Percentiles rank a stretch among this genome's conserved stretches.
Conservation (phyloP, 192 early-diverging fungal species). For the Entomortierella parvispora region DNA sequence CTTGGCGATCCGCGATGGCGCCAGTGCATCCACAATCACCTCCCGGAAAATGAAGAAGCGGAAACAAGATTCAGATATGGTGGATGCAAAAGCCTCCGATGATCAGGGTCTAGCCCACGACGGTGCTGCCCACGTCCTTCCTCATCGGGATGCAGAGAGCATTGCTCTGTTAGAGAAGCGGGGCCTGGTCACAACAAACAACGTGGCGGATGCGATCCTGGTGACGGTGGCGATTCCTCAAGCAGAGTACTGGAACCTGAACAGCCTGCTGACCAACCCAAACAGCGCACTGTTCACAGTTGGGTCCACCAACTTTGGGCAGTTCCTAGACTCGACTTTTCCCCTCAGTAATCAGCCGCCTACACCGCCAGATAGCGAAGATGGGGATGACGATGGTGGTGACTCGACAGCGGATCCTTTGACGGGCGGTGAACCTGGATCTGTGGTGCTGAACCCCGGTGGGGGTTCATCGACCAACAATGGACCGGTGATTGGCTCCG, state of each 20-base stretch:
- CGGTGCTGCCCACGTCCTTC: background rate
- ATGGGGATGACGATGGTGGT: background rate
- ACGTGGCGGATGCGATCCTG: constrained; percentile 26
- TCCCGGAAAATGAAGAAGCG: background rate
- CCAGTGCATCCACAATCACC: background rate
- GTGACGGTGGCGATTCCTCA: constrained; percentile 23
- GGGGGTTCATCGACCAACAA: background rate
- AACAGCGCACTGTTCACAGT: constrained; percentile 16
- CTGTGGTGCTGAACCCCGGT: background rate
- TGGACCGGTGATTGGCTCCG: constrained; percentile 17
- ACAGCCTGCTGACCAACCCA: constrained; percentile 5
- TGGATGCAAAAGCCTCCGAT: too few relatives aligned
- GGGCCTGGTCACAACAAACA: constrained; percentile 14
- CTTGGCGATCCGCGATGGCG: constrained; percentile 38
- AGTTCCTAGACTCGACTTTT: constrained; percentile 23
- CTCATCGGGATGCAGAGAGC: background rate
- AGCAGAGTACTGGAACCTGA: constrained; percentile 20
- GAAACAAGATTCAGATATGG: background rate
- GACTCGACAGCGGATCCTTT: constrained; percentile 17
- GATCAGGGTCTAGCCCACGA: too few relatives aligned
- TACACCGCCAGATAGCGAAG: background rate
- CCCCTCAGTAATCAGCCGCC: constrained; percentile 24
- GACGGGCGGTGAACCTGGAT: constrained; percentile 6
- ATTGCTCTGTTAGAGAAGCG: constrained; percentile 4
- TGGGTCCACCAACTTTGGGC: constrained; percentile 20